phyloP scores from a whole-genome alignment of 2,329 filamentous ascomycete species.

The Lecanosticta acicola region DNA sequence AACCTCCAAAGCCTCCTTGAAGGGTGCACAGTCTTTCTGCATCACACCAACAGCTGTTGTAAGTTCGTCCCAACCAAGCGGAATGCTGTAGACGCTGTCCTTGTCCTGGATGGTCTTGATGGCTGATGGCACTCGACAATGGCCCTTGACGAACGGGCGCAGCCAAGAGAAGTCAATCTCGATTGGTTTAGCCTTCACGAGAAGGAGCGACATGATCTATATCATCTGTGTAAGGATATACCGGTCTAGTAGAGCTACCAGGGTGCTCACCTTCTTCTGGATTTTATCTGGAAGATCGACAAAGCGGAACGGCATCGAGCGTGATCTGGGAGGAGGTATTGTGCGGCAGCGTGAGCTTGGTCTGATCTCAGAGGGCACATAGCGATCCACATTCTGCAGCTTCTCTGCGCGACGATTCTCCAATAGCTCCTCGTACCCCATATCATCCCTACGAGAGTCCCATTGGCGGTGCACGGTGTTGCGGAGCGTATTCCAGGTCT shows the following conservation, averaged over 20 bases:
- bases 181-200: constrained; percentile 12
- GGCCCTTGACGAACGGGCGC: constrained; percentile 16
- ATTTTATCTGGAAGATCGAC: constrained; percentile 11
- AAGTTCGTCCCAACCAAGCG: constrained; percentile 9
- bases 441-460: constrained; percentile 10
- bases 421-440: constrained; percentile 13
- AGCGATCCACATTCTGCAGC: constrained; percentile 14
- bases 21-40: constrained; percentile 15
- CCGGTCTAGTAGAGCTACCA: neutral
- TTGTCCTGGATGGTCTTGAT: constrained; percentile 2
- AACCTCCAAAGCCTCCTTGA: constrained; percentile 16
- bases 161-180: constrained; percentile 21
- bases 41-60: constrained; percentile 10
- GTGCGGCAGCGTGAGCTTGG: neutral
- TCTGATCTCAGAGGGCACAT: constrained; percentile 7
- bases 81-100: constrained; percentile 8
- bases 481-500: constrained; percentile 1
- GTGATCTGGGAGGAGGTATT: neutral
- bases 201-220: constrained; percentile 12
- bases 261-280: constrained; percentile 2
- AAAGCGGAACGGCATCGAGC: constrained; percentile 11
- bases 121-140: constrained; percentile 13
- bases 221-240: neutral
- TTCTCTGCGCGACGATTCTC: constrained; percentile 14
- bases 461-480: constrained; percentile 14